Evolutionary conservation across 345 rosid species (phyloP).

Genomic region (Salix viminalis): DNA sequence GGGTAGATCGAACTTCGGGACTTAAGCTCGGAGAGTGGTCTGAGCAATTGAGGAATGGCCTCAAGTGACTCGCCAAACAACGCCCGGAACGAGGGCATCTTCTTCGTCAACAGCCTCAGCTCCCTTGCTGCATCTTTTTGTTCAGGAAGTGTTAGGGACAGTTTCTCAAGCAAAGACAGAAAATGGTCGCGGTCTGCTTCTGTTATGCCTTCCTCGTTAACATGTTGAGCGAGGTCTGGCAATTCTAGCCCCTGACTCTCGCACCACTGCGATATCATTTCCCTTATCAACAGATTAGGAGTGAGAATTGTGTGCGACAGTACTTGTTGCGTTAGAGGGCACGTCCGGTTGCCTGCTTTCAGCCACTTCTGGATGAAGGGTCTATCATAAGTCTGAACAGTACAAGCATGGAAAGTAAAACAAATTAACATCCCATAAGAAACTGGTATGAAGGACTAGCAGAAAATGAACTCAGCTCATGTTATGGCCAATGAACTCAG

Average conservation of each 20-base stretch:
- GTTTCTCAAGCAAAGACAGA: slow-evolving; percentile 54
- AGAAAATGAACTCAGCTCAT: not conserved
- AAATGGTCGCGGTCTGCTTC: slow-evolving; percentile 59
- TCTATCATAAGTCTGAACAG: slow-evolving; percentile 79
- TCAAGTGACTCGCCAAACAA: slow-evolving; percentile 62
- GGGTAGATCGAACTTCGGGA: slow-evolving; percentile 35
- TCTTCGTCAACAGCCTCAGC: slow-evolving; percentile 64
- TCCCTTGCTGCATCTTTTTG: slow-evolving; percentile 80
- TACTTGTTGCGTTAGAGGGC: slow-evolving; percentile 85
- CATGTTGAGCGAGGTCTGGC: slow-evolving; percentile 30
- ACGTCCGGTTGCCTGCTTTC: slow-evolving; percentile 72
- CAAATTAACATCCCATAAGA: slow-evolving; percentile 8
- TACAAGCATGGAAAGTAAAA: slow-evolving; percentile 6
- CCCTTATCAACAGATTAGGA: slow-evolving; percentile 68
- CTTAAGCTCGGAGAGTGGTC: slow-evolving; percentile 45
- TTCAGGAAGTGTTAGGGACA: slow-evolving; percentile 48
- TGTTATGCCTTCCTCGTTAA: slow-evolving; percentile 48
- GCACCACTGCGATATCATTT: slow-evolving; percentile 85
- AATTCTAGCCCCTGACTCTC: slow-evolving; percentile 51
- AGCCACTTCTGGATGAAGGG: slow-evolving; percentile 80
- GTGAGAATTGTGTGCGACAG: slow-evolving; percentile 62
- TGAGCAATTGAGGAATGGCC: slow-evolving; percentile 56
- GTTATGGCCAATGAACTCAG: not conserved
- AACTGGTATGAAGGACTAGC: not conserved
- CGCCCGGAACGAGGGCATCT: slow-evolving; percentile 66